Percentiles rank a stretch among this genome's conserved stretches.
Evolutionary conservation across 2,329 filamentous ascomycete genomes (phyloP).

Genomic region (Hymenoscyphus albidus): DNA sequence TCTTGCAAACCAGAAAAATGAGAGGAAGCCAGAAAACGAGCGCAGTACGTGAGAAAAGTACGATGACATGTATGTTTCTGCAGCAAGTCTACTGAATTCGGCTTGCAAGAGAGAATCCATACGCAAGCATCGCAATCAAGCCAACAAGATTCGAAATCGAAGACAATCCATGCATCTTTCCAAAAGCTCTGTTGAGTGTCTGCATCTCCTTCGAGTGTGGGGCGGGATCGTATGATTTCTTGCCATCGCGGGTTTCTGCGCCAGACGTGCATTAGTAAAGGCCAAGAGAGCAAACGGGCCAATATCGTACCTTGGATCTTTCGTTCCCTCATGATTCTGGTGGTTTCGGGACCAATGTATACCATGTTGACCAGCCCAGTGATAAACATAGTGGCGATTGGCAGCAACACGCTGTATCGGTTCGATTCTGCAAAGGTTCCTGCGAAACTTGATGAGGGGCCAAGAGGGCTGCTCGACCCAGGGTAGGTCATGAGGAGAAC

Average conservation of each 20-base stretch:
- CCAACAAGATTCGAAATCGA: slow-evolving; percentile 73
- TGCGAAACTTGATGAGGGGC: slow-evolving; percentile 42
- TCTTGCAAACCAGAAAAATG: no score
- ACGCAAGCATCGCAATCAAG: slow-evolving; percentile 66
- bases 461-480: slow-evolving; percentile 43
- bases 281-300: neutral
- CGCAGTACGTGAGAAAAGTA: no score
- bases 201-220: slow-evolving; percentile 85
- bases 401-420: slow-evolving; percentile 60
- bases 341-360: slow-evolving; percentile 71
- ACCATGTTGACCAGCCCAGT: slow-evolving; percentile 67
- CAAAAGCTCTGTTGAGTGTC: slow-evolving; percentile 73
- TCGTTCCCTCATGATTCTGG: slow-evolving; percentile 68
- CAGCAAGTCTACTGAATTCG: slow-evolving; percentile 27
- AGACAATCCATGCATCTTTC: slow-evolving; percentile 74
- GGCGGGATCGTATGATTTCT: slow-evolving; percentile 74
- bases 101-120: slow-evolving; percentile 64
- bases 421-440: slow-evolving; percentile 59
- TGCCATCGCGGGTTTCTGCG: slow-evolving; percentile 78
- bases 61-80: neutral
- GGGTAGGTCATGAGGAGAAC: slow-evolving; percentile 78
- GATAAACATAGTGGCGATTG: slow-evolving; percentile 66
- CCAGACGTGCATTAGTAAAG: slow-evolving; percentile 1
- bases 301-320: slow-evolving; percentile 67
- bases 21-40: no score